phyloP scores from a whole-genome alignment of 805 yeast species.

The Ogataea pignaliae region DNA sequence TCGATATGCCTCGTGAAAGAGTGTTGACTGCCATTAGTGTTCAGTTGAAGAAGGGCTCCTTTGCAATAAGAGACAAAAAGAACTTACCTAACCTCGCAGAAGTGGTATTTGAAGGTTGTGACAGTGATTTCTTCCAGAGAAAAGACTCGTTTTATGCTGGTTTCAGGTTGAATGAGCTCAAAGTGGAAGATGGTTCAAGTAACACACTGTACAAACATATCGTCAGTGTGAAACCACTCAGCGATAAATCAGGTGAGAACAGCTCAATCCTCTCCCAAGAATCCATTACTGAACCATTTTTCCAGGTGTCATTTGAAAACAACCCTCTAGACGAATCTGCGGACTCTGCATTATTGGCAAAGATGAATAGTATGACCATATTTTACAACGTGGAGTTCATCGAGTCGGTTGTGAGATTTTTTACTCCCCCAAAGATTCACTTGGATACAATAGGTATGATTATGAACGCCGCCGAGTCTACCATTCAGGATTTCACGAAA shows the following conservation, averaged over 20 bases:
- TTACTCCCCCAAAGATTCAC: conserved; percentile 82
- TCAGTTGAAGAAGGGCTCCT: conserved; percentile 70
- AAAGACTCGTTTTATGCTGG: conserved; percentile 71
- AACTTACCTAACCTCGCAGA: conserved; percentile 57
- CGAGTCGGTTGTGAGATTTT: conserved; percentile 69
- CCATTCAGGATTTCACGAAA: conserved; percentile 83
- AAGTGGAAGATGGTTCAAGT: conserved; percentile 82
- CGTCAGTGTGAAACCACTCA: conserved; percentile 72
- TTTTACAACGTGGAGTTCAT: conserved; percentile 83
- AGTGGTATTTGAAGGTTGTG: conserved; percentile 77
- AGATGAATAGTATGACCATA: conserved; percentile 80
- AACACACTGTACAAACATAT: conserved; percentile 79
- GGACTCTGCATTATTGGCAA: conserved; percentile 70
- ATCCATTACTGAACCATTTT: conserved; percentile 54
- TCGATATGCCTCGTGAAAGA: conserved; percentile 70
- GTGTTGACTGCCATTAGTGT: conserved; percentile 65
- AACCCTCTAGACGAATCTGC: conserved; percentile 84
- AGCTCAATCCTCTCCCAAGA: conserved; percentile 8
- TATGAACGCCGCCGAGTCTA: conserved; percentile 91
- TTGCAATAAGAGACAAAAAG: conserved; percentile 49
- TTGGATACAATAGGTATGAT: conserved; percentile 86
- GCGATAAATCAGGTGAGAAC: conserved; percentile 32
- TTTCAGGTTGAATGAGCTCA: conserved; percentile 74
- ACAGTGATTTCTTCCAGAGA: conserved; percentile 66
- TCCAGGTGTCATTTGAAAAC: conserved; percentile 74